Evolutionary conservation across 148 eudicot genomes (phyloP), one percentile per base, ranked within the genome.

Genomic region (Vaccinium myrtillus): DNA sequence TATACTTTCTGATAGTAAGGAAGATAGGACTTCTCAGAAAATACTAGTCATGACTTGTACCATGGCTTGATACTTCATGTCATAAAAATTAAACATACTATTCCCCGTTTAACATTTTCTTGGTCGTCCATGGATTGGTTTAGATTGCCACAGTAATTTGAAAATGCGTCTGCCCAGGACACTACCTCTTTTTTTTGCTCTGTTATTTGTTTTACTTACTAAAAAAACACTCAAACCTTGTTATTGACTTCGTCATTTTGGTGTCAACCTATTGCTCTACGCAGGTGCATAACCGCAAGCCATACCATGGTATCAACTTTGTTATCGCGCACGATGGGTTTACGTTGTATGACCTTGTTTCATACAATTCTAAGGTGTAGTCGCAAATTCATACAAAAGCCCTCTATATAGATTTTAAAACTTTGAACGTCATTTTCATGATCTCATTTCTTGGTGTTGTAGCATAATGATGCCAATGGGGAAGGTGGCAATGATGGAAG

Each of bases 321-420:
- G 84, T 95, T 79, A 93, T 97, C 83, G 99, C 99, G 43, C 99
- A 97, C 82, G 99, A 97, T 89, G 99, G 99, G 71, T 97, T 97
- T 91, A 94, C 99, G 46, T 88, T 97, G 86, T 93, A 91, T 86
- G 99, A 97, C 88, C 99, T 97, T 82, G 99, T 97, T 49, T 93
- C 99, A 11, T 97, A 95, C 91, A 97, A 97, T 89, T 79, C 53
- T 56, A 97, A 97, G 98, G 99, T 97, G 88, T 78, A 18, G 21
- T 67, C n/a, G 19, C 78, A 53, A 56, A 80, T 25, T 51, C 50
- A 53, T 78, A 69, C 27, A 53, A 46, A 43, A 70, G 48, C 55
- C 21, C 27, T 6, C 25, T 6, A 53, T 43, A 56, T 73, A 25
- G 58, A 46, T 77, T 69, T 30, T 32, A 21, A 27, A 11, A 59